These are phyloP conservation scores for Candolleomyces aberdarensis DNA, from an alignment of 768 basidiomycete genomes.

Conservation along the genomic window DNA sequence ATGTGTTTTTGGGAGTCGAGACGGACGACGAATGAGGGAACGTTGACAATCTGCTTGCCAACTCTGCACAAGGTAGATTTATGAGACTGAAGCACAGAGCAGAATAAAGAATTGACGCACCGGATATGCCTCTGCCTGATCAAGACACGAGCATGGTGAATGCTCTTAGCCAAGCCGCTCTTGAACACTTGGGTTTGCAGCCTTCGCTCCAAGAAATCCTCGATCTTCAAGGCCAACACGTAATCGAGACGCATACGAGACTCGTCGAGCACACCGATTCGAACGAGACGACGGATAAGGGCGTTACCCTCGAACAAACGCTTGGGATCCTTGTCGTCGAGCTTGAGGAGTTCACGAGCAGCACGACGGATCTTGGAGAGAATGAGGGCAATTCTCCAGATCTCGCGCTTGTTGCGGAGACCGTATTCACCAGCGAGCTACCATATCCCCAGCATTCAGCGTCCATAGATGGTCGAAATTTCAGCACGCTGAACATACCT, in stretches of 20 bases:
- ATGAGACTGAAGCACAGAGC: slow-evolving; percentile 1
- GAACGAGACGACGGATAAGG: slow-evolving; percentile 92
- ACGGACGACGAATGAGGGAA: slow-evolving; percentile 98
- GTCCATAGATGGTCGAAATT: background rate
- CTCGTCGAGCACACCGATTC: slow-evolving; percentile 99
- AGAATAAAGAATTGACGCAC: slow-evolving; percentile 39
- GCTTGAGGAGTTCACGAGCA: slow-evolving; percentile 99
- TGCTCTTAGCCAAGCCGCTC: slow-evolving; percentile 94
- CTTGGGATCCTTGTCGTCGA: slow-evolving; percentile 99
- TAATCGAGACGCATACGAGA: slow-evolving; percentile 99
- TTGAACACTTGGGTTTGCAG: slow-evolving; percentile 99
- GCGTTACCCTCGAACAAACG: slow-evolving; percentile 99
- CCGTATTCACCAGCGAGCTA: slow-evolving; percentile 99
- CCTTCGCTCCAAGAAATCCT: slow-evolving; percentile 99
- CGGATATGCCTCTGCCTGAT: slow-evolving; percentile 99
- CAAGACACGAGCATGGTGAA: slow-evolving; percentile 97
- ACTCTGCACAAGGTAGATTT: slow-evolving; percentile 48
- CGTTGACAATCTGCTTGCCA: slow-evolving; percentile 98
- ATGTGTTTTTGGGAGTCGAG: slow-evolving; percentile 99
- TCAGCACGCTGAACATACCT: slow-evolving; percentile 50
- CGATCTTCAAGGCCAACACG: slow-evolving; percentile 98
- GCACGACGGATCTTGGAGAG: slow-evolving; percentile 99
- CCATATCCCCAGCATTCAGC: background rate
- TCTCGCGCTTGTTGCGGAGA: slow-evolving; percentile 99
- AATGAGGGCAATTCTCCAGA: slow-evolving; percentile 98